Evolutionary conservation across 805 yeast genomes (phyloP).

Genomic region (Spencermartinsiella europaea): DNA sequence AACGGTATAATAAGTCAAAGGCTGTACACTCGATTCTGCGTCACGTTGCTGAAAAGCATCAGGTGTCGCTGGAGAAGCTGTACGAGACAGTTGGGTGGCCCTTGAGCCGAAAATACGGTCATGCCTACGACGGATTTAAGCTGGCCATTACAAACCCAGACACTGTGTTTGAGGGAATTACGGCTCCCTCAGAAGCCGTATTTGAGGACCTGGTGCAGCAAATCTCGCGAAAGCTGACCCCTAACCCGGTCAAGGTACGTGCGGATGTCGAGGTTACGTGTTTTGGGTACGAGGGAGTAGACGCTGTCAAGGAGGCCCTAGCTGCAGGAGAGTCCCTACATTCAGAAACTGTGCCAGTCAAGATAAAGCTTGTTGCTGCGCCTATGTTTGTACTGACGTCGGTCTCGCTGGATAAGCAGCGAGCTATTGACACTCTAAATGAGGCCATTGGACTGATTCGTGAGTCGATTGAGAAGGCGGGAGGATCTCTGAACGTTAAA

Average conservation of each 20-base stretch:
- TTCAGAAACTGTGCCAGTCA: slow-evolving; percentile 81
- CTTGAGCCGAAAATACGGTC: slow-evolving; percentile 88
- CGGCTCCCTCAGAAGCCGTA: slow-evolving; percentile 66
- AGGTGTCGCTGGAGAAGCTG: slow-evolving; percentile 75
- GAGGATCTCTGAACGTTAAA: slow-evolving; percentile 85
- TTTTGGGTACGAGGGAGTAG: slow-evolving; percentile 95
- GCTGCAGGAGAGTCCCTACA: slow-evolving; percentile 78
- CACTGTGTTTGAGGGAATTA: slow-evolving; percentile 74
- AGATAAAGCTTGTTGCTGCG: slow-evolving; percentile 94
- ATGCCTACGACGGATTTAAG: slow-evolving; percentile 96
- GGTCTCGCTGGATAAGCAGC: slow-evolving; percentile 84
- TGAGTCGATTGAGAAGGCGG: slow-evolving; percentile 61
- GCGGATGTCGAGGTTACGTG: slow-evolving; percentile 99
- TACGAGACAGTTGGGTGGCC: slow-evolving; percentile 97
- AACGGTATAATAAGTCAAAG: slow-evolving; percentile 91
- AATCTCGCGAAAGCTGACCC: slow-evolving; percentile 90
- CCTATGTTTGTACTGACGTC: slow-evolving; percentile 93
- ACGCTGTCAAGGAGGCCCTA: slow-evolving; percentile 89
- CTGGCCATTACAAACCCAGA: slow-evolving; percentile 86
- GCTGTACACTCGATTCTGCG: slow-evolving; percentile 97
- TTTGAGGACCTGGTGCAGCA: slow-evolving; percentile 80
- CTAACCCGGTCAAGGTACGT: slow-evolving; percentile 95
- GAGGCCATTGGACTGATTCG: slow-evolving; percentile 74
- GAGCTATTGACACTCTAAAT: slow-evolving; percentile 75
- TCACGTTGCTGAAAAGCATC: slow-evolving; percentile 97